Base-by-base conservation (phyloP, 2,329 filamentous ascomycete species). In the Colletotrichum chlorophyti region DNA sequence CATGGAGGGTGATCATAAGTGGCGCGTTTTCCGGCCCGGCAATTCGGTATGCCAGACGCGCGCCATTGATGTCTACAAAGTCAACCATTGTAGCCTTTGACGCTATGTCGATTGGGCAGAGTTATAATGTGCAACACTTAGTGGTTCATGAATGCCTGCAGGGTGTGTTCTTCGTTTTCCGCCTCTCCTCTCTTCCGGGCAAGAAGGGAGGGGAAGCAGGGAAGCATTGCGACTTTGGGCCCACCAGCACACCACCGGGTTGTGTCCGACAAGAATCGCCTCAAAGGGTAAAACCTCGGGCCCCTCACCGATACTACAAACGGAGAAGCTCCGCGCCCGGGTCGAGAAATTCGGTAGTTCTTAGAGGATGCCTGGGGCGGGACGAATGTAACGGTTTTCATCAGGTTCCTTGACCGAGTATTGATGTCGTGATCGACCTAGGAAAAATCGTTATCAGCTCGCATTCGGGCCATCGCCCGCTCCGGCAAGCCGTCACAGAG, bases 1-100 rank as follows among this genome's bases (percentile, higher is more conserved):
- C 72, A 43, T 75, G 72, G 5, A 75, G 65, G 0, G 72, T 73
- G 19, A 75, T 74, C 42, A 75, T 60, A 8, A 75, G 62, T 9
- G 71, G 72, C 3, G 66, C 70, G 21, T 66, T 32, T 6, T 63
- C 61, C 0, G 71, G 68, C 1, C 72, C 72, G 21, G 61, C 58
- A 2, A 74, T 40, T 5, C 64, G 65, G 32, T 74, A 74, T 6
- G 69, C 71, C 24, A 75, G 63, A 5, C 61, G 60, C 9, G 72
- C 72, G 2, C 68, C 69, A 46, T 75, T 74, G 41, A 74, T 69
- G 1, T 68, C 47, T 14, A 71, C 66, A 23, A 66, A 71, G 0
- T 69, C 53, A 9, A 61, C 43, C 58, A 61, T 61, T 1, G 2
- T 31, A 46, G 41, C 10, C 15, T 21, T 38, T 1, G 3, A 19